A percentile compares a stretch with the other conserved stretches of the same genome.
phyloP scores from a whole-genome alignment of 2,329 filamentous ascomycete genomes.

The Aspergillus eucalypticola region DNA sequence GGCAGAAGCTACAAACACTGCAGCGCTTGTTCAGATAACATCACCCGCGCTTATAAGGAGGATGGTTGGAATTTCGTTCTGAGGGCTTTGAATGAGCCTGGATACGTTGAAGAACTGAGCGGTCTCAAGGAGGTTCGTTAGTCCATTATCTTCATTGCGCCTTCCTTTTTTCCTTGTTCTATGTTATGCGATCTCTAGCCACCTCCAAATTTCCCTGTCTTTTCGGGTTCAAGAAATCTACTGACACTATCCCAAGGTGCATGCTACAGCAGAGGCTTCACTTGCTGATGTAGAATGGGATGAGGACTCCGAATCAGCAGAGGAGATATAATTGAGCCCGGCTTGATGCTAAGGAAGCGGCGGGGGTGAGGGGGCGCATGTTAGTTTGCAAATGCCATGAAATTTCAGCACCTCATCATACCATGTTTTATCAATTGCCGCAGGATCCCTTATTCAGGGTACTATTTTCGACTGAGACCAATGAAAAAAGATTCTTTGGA shows the following conservation, averaged over 20 bases:
- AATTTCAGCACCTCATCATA: neutral
- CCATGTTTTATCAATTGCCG: neutral
- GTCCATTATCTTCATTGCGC: neutral
- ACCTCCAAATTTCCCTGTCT: neutral
- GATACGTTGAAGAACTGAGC: constrained; percentile 64
- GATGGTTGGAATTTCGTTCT: constrained; percentile 64
- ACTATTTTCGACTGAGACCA: constrained; percentile 67
- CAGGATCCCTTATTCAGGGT: constrained; percentile 32
- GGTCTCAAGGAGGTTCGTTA: constrained; percentile 57
- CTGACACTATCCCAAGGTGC: constrained; percentile 41
- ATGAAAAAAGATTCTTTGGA: constrained; percentile 87
- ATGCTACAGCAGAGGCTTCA: constrained; percentile 48
- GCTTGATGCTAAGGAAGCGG: neutral
- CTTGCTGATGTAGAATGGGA: constrained; percentile 48
- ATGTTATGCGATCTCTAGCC: neutral
- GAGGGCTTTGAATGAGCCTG: constrained; percentile 60
- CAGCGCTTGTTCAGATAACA: constrained; percentile 61
- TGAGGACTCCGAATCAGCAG: constrained; percentile 42
- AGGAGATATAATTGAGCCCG: constrained; percentile 27
- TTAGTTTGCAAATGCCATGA: neutral
- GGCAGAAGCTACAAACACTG: constrained; percentile 63
- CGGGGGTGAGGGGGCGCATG: neutral
- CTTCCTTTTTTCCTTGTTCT: constrained; percentile 24
- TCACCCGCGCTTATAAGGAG: constrained; percentile 54
- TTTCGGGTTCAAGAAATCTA: neutral